phyloP scores from a whole-genome alignment of 2,329 filamentous ascomycete species.

The Colletotrichum limetticola region DNA sequence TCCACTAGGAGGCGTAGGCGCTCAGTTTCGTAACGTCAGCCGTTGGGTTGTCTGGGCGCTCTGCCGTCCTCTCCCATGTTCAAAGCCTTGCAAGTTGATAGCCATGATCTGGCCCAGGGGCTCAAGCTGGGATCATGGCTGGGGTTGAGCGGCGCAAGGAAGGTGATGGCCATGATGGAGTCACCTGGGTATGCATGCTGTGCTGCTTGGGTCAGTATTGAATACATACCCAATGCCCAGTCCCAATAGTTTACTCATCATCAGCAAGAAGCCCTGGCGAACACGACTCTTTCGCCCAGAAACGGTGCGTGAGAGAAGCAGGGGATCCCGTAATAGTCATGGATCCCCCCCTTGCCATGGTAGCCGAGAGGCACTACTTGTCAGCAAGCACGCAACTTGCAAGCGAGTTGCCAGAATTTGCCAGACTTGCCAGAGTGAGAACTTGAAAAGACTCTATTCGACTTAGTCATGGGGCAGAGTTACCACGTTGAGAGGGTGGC shows the following conservation, averaged over 20 bases:
- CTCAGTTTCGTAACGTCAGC: neutral
- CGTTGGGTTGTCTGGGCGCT: constrained; percentile 4
- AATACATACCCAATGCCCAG: neutral
- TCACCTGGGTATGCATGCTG: neutral
- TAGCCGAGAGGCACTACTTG: neutral
- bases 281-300: neutral
- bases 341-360: neutral
- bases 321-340: neutral
- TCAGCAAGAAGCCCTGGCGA: neutral
- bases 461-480: neutral
- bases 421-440: neutral
- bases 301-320: neutral
- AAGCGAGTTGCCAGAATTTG: neutral
- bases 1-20: constrained; percentile 8
- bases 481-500: neutral
- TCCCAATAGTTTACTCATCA: neutral
- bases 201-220: no score
- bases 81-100: neutral
- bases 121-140: constrained; percentile 9
- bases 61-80: neutral
- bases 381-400: neutral
- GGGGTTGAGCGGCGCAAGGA: constrained; percentile 4
- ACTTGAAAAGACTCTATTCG: neutral
- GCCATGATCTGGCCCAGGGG: constrained; percentile 14
- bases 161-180: constrained; percentile 22